These are phyloP conservation scores for Penicillium psychrofluorescens DNA, from an alignment of 495 filamentous ascomycete genomes.

Conservation along the genomic window DNA sequence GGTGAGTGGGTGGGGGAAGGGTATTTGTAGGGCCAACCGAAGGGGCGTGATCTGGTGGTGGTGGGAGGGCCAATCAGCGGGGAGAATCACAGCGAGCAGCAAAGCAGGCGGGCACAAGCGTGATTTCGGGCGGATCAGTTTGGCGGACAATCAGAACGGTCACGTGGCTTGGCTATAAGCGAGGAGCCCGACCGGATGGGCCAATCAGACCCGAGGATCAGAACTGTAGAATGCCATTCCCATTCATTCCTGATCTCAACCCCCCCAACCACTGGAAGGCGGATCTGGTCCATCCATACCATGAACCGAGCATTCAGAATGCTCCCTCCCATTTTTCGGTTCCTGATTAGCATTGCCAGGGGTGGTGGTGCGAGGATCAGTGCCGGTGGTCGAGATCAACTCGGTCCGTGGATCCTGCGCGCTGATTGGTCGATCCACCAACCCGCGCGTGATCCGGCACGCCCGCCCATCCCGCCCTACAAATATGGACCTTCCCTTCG, in stretches of 20 bases:
- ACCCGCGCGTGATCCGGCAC: constrained; percentile 39
- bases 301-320: constrained; percentile 8
- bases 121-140: constrained; percentile 3
- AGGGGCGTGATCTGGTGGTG: constrained; percentile 34
- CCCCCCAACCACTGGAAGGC: constrained; percentile 11
- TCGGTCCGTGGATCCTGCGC: constrained; percentile 19
- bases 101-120: too few relatives aligned
- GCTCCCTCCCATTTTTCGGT: constrained; percentile 3
- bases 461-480: constrained; percentile 24
- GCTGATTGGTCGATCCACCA: constrained; percentile 34
- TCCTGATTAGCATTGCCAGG: constrained; percentile 19
- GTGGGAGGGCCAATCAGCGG: constrained; percentile 11
- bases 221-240: constrained; percentile 24
- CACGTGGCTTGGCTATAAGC: constrained; percentile 23
- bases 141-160: neutral
- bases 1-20: constrained; percentile 38
- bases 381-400: constrained; percentile 18
- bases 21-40: constrained; percentile 40
- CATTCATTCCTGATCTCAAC: constrained; percentile 31
- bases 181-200: constrained; percentile 16
- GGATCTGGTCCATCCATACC: constrained; percentile 10
- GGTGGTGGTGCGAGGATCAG: constrained; percentile 22
- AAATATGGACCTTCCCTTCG: constrained; percentile 40
- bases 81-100: neutral
- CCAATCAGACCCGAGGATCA: constrained; percentile 42